A percentile compares a stretch with the other conserved stretches of the same genome.
Conservation (phyloP, 2,329 filamentous ascomycete species). For the Pleoardoris graminearum region DNA sequence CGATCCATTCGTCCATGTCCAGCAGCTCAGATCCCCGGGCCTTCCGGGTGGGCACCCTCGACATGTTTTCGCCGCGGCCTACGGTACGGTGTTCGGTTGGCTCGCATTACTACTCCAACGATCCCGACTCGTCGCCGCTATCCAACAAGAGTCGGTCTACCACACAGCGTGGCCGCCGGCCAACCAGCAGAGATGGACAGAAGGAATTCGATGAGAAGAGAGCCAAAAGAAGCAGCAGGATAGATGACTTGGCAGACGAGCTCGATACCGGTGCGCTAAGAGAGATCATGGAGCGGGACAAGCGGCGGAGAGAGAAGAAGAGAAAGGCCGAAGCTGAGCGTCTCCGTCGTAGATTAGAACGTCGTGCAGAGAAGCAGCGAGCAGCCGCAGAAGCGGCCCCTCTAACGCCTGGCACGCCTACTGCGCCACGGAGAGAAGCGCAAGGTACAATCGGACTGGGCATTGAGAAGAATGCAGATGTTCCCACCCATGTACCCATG, state of each 20-base stretch:
- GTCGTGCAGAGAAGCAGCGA: conserved; percentile 65
- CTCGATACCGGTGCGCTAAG: conserved; percentile 82
- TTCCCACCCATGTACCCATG: conserved; percentile 63
- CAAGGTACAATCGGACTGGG: conserved; percentile 54
- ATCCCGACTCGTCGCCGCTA: conserved; percentile 36
- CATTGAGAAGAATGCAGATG: conserved; percentile 59
- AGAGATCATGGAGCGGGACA: conserved; percentile 87
- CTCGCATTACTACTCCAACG: conserved; percentile 58
- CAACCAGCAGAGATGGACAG: conserved; percentile 53
- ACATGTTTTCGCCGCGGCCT: conserved; percentile 82
- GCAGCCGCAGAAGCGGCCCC: conserved; percentile 62
- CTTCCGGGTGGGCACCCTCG: conserved; percentile 79
- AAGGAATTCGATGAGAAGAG: conserved; percentile 21
- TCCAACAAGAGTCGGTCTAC: conserved; percentile 54
- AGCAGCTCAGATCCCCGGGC: conserved; percentile 73
- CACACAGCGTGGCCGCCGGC: conserved; percentile 57
- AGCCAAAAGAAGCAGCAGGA: conserved; percentile 61
- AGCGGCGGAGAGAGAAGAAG: conserved; percentile 76
- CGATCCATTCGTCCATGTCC: conserved; percentile 76
- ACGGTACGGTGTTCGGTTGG: conserved; percentile 75
- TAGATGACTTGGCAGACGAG: conserved; percentile 76
- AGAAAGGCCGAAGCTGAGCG: conserved; percentile 68
- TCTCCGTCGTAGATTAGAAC: conserved; percentile 65
- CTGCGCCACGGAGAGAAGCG: conserved; percentile 59
- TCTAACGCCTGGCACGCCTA: conserved; percentile 46